These are phyloP conservation scores for Neopestalotiopsis clavispora DNA, from an alignment of 2,329 filamentous ascomycete species.

Conservation along the genomic window DNA sequence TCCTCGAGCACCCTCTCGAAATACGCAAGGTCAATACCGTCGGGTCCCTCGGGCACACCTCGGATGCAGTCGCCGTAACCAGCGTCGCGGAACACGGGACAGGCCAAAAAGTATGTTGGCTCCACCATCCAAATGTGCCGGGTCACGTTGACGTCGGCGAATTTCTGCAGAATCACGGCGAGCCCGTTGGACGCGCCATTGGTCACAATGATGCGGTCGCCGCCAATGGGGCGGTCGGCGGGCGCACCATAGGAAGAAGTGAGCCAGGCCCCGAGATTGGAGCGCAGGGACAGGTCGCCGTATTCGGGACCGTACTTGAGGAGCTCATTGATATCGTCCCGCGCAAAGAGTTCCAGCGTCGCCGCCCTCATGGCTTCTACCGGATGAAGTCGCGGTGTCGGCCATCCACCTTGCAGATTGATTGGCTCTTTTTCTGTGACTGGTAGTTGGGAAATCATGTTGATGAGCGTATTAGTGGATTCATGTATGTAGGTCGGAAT, in stretches of 20 bases:
- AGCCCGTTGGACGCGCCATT: slow-evolving; percentile 70
- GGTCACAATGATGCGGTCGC: slow-evolving; percentile 62
- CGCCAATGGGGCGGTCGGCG: slow-evolving; percentile 39
- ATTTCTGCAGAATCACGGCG: slow-evolving; percentile 64
- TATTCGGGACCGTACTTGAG: neutral
- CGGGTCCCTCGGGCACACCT: slow-evolving; percentile 62
- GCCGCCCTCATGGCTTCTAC: neutral
- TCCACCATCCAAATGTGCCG: slow-evolving; percentile 67
- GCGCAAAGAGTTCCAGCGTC: neutral
- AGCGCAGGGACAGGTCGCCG: neutral
- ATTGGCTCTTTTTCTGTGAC: neutral
- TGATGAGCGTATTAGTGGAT: no score
- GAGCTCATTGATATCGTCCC: neutral
- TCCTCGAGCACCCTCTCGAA: slow-evolving; percentile 35
- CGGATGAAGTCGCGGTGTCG: neutral
- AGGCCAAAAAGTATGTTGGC: slow-evolving; percentile 68
- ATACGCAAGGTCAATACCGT: slow-evolving; percentile 62
- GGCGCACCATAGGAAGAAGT: neutral
- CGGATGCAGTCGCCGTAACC: slow-evolving; percentile 61
- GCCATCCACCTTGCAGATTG: neutral
- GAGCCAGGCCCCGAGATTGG: neutral
- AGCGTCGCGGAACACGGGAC: slow-evolving; percentile 67
- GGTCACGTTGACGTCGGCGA: slow-evolving; percentile 67
- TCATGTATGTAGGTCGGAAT: no score
- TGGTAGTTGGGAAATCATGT: neutral